phyloP scores from a whole-genome alignment of 768 basidiomycete species.

The Boletales sp. region DNA sequence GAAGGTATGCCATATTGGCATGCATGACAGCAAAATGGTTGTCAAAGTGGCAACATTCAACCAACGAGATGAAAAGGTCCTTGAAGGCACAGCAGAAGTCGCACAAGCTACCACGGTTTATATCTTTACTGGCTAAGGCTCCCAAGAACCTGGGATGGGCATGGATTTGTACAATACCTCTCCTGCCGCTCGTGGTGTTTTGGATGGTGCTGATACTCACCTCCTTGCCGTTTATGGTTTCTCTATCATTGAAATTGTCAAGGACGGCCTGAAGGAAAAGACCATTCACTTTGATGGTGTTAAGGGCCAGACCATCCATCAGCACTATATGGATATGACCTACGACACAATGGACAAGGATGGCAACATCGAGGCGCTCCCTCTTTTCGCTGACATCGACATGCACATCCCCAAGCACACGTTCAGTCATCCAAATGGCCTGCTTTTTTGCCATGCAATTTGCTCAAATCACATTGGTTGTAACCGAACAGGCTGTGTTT shows the following conservation, averaged over 20 bases:
- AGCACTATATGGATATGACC: constrained; percentile 98
- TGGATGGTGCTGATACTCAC: constrained; percentile 95
- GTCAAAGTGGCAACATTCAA: constrained; percentile 87
- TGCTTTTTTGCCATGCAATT: constrained; percentile 98
- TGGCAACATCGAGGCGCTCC: constrained; percentile 92
- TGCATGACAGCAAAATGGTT: constrained; percentile 91
- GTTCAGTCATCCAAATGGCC: constrained; percentile 94
- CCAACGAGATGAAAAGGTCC: constrained; percentile 82
- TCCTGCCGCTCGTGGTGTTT: constrained; percentile 92
- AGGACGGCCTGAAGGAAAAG: constrained; percentile 98
- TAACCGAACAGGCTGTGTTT: constrained; percentile 97
- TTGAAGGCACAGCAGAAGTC: constrained; percentile 91
- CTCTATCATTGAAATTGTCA: constrained; percentile 98
- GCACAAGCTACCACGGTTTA: constrained; percentile 90
- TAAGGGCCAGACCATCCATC: constrained; percentile 96
- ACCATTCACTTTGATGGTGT: constrained; percentile 99
- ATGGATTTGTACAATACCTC: constrained; percentile 96
- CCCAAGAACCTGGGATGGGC: constrained; percentile 98
- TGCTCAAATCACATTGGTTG: constrained; percentile 96
- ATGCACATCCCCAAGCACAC: constrained; percentile 94
- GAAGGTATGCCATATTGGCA: constrained; percentile 84
- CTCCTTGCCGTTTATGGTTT: constrained; percentile 95
- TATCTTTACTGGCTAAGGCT: constrained; percentile 98
- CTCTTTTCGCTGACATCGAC: constrained; percentile 94
- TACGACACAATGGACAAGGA: constrained; percentile 97